phyloP scores from a whole-genome alignment of 2,329 filamentous ascomycete species.

The Xylariales sp. region DNA sequence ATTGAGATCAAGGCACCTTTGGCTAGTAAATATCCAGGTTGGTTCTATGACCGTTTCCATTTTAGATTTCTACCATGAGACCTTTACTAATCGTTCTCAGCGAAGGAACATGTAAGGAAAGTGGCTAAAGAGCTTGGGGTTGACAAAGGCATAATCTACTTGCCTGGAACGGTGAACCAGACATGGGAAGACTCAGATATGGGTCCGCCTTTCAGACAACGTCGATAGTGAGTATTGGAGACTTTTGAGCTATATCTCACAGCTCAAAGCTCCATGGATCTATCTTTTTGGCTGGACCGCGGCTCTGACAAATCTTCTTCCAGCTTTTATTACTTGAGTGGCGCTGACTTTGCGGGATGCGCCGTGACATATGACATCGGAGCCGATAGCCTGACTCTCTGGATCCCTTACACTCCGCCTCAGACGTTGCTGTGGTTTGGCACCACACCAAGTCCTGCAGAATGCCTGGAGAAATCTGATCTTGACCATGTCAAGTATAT shows the following conservation, averaged over 20 bases:
- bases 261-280: too few relatives aligned
- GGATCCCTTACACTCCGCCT: conserved; percentile 66
- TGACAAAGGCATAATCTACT: conserved; percentile 48
- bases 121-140: conserved; percentile 47
- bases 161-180: conserved; percentile 46
- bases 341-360: conserved; percentile 50
- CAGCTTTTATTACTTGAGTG: conserved; percentile 57
- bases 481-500: conserved; percentile 67
- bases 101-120: conserved; percentile 53
- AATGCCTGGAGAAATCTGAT: conserved; percentile 60
- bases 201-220: conserved; percentile 50
- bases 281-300: not conserved
- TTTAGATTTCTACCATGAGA: not conserved
- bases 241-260: too few relatives aligned
- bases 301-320: conserved; percentile 4
- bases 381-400: conserved; percentile 63
- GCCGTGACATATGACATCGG: conserved; percentile 53
- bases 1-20: conserved; percentile 33
- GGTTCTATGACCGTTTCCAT: too few relatives aligned
- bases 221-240: conserved; percentile 47
- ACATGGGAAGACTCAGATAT: conserved; percentile 57
- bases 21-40: conserved; percentile 29
- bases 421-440: conserved; percentile 61
- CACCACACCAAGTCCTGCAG: conserved; percentile 52
- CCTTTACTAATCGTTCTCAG: conserved; percentile 24